These are phyloP conservation scores for Colletotrichum chlorophyti DNA, from an alignment of 2,329 filamentous ascomycete genomes.

Conservation along the genomic window DNA sequence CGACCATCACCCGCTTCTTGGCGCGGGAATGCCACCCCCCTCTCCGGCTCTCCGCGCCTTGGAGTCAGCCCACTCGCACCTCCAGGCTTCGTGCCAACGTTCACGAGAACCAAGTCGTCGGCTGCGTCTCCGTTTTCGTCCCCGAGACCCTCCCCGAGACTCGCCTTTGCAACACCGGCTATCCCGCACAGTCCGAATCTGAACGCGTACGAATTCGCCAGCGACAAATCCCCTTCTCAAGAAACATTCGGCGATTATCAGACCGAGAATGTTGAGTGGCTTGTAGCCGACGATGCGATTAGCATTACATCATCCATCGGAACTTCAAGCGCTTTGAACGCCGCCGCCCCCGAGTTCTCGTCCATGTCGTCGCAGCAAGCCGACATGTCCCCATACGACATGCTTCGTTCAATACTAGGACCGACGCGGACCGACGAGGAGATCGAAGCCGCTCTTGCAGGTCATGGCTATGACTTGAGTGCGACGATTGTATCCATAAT, in stretches of 20 bases:
- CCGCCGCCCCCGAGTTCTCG: constrained; percentile 80
- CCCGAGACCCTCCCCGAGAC: constrained; percentile 87
- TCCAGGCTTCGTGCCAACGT: constrained; percentile 82
- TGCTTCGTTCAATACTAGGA: constrained; percentile 92
- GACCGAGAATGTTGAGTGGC: constrained; percentile 95
- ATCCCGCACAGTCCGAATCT: constrained; percentile 94
- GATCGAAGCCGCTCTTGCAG: constrained; percentile 87
- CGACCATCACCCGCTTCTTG: constrained; percentile 92
- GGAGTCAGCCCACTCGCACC: constrained; percentile 84
- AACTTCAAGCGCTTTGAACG: constrained; percentile 75
- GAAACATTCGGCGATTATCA: constrained; percentile 93
- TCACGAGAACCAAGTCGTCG: constrained; percentile 78
- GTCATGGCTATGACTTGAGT: constrained; percentile 91
- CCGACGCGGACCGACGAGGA: constrained; percentile 91
- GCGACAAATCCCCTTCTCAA: constrained; percentile 78
- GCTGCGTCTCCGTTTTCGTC: constrained; percentile 91
- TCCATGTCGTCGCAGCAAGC: constrained; percentile 67
- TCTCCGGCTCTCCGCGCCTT: constrained; percentile 82
- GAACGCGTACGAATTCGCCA: constrained; percentile 93
- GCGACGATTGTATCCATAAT: constrained; percentile 91
- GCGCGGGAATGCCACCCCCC: constrained; percentile 82
- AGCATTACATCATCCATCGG: constrained; percentile 79
- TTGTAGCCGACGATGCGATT: constrained; percentile 86
- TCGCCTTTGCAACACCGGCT: constrained; percentile 85
- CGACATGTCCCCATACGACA: constrained; percentile 98